Evolutionary conservation across 2,329 filamentous ascomycete species (phyloP).

Genomic region (Aspergillus viridinutans): DNA sequence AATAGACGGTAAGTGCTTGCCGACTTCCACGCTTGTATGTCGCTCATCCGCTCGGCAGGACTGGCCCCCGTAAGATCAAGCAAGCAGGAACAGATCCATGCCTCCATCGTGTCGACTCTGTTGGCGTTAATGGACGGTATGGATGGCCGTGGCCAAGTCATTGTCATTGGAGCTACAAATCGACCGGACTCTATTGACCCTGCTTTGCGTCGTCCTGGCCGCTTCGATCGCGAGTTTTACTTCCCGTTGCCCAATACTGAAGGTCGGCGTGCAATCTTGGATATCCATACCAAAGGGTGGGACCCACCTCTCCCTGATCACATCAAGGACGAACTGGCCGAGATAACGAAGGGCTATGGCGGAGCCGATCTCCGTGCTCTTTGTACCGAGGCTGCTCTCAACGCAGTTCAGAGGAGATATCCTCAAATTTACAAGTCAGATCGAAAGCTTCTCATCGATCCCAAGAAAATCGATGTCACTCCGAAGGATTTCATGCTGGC

Average conservation of each 20-base stretch:
- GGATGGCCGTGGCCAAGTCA: conserved; percentile 96
- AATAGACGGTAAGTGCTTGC: conserved; percentile 68
- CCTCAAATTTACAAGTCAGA: conserved; percentile 92
- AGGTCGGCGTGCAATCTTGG: conserved; percentile 77
- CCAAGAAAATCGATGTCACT: conserved; percentile 75
- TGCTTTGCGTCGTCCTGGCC: conserved; percentile 85
- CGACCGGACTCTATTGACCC: conserved; percentile 94
- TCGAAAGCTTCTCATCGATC: conserved; percentile 84
- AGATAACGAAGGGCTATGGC: conserved; percentile 91
- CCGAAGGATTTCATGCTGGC: conserved; percentile 97
- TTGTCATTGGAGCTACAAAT: conserved; percentile 98
- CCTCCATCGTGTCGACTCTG: conserved; percentile 93
- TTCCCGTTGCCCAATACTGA: conserved; percentile 84
- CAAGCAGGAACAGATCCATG: conserved; percentile 98
- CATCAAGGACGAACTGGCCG: conserved; percentile 78
- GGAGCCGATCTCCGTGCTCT: conserved; percentile 91
- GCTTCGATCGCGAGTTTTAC: conserved; percentile 97
- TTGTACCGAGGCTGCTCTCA: conserved; percentile 92
- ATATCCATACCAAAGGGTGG: conserved; percentile 96
- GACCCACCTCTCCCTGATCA: conserved; percentile 66
- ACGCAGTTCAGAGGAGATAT: conserved; percentile 91
- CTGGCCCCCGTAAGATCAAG: conserved; percentile 92
- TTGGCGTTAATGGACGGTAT: conserved; percentile 95
- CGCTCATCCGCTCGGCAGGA: conserved; percentile 26
- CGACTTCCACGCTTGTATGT: background rate